These are phyloP conservation scores for Lunasporangiospora selenospora DNA, from an alignment of 192 early-diverging fungal species.

Conservation along the genomic window DNA sequence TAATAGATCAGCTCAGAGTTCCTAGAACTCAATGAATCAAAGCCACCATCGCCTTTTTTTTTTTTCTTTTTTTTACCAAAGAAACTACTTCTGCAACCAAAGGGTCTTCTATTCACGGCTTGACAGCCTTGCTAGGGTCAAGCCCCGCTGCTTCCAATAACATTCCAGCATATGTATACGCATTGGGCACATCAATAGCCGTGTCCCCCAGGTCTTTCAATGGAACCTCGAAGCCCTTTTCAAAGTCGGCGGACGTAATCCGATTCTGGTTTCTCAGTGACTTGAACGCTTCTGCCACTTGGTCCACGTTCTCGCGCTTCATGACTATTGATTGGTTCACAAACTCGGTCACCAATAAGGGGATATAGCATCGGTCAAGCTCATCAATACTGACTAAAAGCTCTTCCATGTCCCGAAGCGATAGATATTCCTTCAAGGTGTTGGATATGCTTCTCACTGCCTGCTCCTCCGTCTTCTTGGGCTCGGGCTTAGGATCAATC, in stretches of 20 bases:
- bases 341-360: neutral
- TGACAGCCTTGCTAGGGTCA: too few relatives aligned
- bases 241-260: conserved; percentile 48
- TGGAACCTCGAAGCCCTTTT: conserved; percentile 53
- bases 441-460: conserved; percentile 24
- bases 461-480: conserved; percentile 15
- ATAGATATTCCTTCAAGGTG: conserved; percentile 32
- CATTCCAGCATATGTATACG: conserved; percentile 62
- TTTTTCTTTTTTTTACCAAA: too few relatives aligned
- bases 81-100: too few relatives aligned
- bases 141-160: conserved; percentile 54
- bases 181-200: conserved; percentile 66
- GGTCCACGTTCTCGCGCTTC: conserved; percentile 50
- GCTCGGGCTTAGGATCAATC: too few relatives aligned
- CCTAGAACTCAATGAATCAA: too few relatives aligned
- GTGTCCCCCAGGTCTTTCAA: conserved; percentile 68
- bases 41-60: too few relatives aligned
- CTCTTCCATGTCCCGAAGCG: conserved; percentile 50
- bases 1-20: too few relatives aligned
- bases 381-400: conserved; percentile 70
- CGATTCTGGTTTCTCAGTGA: conserved; percentile 42
- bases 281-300: conserved; percentile 56
- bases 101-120: too few relatives aligned
- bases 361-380: neutral
- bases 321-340: conserved; percentile 45